Evolutionary conservation across 129 eudicot species (phyloP).

Genomic region (Flaveria linearis): DNA sequence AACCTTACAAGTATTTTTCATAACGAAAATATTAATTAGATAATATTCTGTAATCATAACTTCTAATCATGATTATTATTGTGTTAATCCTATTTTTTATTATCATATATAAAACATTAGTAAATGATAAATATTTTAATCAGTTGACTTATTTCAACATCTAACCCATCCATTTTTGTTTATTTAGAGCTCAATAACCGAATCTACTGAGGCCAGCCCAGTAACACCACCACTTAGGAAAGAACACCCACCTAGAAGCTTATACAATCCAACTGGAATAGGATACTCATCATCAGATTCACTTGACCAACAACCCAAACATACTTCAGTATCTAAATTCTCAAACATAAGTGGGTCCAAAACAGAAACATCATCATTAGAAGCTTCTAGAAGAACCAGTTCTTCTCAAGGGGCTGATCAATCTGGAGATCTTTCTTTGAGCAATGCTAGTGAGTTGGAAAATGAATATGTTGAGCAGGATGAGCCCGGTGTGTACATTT

Average conservation of each 20-base stretch:
- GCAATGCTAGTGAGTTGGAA: constrained; percentile 81
- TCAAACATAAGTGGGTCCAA: constrained; percentile 75
- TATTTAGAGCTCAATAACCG: constrained; percentile 54
- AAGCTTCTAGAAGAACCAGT: constrained; percentile 77
- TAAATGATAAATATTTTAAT: neutral
- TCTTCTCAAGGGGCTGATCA: constrained; percentile 62
- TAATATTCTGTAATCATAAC: neutral
- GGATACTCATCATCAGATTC: constrained; percentile 71
- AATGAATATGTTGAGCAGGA: constrained; percentile 95
- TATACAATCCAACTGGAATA: constrained; percentile 34
- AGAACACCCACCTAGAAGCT: constrained; percentile 54
- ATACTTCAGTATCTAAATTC: constrained; percentile 62
- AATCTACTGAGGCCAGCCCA: constrained; percentile 61
- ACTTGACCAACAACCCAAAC: constrained; percentile 55
- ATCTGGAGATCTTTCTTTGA: constrained; percentile 69
- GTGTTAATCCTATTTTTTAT: neutral
- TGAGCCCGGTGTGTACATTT: constrained; percentile 92
- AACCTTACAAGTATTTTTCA: too few species aligned
- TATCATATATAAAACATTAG: neutral
- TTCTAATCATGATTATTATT: too few species aligned
- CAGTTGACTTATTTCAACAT: neutral
- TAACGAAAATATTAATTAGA: too few species aligned
- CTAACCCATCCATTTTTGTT: neutral
- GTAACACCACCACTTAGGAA: constrained; percentile 70
- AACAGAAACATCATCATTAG: constrained; percentile 69